A percentile compares a stretch with the other conserved stretches of the same genome.
These are phyloP conservation scores for Huiozyma sinensis DNA, from an alignment of 805 yeast species.

Conservation along the genomic window DNA sequence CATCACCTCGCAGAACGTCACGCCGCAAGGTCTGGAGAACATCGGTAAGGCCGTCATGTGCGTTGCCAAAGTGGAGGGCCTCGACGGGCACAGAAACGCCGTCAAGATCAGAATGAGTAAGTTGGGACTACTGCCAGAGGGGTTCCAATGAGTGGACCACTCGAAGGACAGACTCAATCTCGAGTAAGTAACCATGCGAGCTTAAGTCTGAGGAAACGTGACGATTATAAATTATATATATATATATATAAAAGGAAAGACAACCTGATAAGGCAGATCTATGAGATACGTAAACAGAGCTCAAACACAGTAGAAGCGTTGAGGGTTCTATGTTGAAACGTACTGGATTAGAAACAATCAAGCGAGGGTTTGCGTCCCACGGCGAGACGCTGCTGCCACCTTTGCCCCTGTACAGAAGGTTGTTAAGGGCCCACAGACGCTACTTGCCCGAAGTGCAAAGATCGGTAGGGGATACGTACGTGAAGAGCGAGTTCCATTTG, in stretches of 20 bases:
- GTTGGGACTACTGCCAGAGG: constrained; percentile 42
- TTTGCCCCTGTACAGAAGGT: constrained; percentile 60
- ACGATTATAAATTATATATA: neutral
- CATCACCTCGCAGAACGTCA: constrained; percentile 86
- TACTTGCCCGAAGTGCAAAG: constrained; percentile 57
- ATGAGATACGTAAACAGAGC: no score
- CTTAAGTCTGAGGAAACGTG: neutral
- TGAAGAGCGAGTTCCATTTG: constrained; percentile 77
- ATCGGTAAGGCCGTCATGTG: constrained; percentile 97
- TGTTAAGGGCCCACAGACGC: constrained; percentile 65
- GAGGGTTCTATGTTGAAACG: no score
- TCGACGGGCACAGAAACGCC: constrained; percentile 95
- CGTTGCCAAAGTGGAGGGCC: constrained; percentile 90
- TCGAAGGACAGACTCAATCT: no score
- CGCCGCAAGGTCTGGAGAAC: constrained; percentile 69
- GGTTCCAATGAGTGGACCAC: constrained; percentile 14
- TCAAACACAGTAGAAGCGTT: no score
- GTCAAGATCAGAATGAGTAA: constrained; percentile 89
- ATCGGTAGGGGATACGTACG: constrained; percentile 80
- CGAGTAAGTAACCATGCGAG: no score
- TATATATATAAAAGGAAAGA: neutral
- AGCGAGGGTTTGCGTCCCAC: neutral
- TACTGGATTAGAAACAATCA: neutral
- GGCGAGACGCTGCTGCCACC: constrained; percentile 61
- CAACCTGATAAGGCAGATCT: no score